Evolutionary conservation across 306 rosid species (phyloP), one percentile per base, ranked within the genome.

Genomic region (Cucurbita moschata): DNA sequence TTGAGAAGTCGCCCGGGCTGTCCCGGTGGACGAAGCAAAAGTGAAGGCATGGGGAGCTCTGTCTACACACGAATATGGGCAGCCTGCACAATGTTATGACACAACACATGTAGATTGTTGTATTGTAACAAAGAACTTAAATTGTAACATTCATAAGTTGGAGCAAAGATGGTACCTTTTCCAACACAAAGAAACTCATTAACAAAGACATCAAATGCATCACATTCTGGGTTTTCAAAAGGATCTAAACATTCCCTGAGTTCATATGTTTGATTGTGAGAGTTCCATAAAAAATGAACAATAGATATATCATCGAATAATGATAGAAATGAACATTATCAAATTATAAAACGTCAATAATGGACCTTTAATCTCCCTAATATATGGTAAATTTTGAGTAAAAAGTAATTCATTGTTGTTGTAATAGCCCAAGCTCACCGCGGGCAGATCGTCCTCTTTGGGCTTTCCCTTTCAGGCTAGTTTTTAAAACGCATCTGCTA

Each of bases 211-310:
- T 93, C 94, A 77, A 85, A 85, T 39, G 98, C 98, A 82, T 93
- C 97, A 77, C 92, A 93, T 75, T 93, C 96, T 50, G 97, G 98
- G 18, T 72, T 73, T 62, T 88, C 98, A 66, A 93, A 93, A 37
- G 98, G 98, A 78, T 93, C 98, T 75, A 93, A 64, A 77, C 97
- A 93, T 75, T 88, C 98, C 73, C 98, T 93, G 53, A 75, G 80
- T 71, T 74, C 19, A 54, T 66, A 83, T 56, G 71, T 50, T 40
- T 56, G 26, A 39, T 69, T 39, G 68, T 57, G 69, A 58, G 35
- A 64, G 38, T 65, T 51, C 23, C 39, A 50, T 23, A 60, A 47
- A 67, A 43, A 44, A 67, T 6, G 1, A 68, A 68, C 14, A 23
- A 68, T 1, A 68, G 8, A 47, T 46, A 5, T 13, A 63, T 63